Evolutionary conservation across 139 green algal species (phyloP).

Genomic region (Coccomyxa sp.): DNA sequence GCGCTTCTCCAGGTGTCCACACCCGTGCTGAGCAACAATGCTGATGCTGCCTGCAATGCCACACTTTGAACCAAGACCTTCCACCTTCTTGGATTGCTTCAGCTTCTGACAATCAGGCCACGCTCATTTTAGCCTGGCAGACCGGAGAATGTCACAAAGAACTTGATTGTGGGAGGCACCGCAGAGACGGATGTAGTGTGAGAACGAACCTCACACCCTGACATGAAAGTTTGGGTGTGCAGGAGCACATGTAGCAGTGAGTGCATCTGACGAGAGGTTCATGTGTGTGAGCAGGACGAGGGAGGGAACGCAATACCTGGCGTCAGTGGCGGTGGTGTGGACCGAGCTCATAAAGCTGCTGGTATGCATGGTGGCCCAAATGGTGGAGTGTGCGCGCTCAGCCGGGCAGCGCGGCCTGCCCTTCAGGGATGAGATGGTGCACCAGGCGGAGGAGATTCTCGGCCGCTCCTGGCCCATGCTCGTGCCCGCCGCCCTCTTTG

Average conservation of each 20-base stretch:
- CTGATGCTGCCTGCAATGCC: neutral
- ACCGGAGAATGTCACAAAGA: neutral
- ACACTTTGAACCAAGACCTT: too few relatives aligned
- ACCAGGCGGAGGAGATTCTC: constrained; percentile 23
- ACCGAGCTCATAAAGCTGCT: constrained; percentile 51
- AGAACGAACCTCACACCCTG: too few relatives aligned
- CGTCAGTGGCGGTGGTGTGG: constrained; percentile 40
- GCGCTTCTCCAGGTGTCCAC: constrained; percentile 33
- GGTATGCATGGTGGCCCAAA: constrained; percentile 42
- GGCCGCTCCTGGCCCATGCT: constrained; percentile 36
- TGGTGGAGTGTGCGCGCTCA: constrained; percentile 1
- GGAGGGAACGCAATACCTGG: constrained; percentile 34
- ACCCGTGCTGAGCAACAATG: neutral
- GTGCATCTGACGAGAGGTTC: neutral
- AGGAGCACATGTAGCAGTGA: neutral
- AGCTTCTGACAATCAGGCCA: neutral
- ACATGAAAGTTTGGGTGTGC: too few relatives aligned
- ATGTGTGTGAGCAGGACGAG: constrained; percentile 8
- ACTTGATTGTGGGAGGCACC: neutral
- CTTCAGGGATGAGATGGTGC: neutral
- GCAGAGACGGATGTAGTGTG: too few relatives aligned
- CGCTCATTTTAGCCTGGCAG: too few relatives aligned
- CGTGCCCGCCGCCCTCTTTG: constrained; percentile 54
- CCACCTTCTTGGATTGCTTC: neutral
- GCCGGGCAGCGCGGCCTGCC: neutral